phyloP scores from a whole-genome alignment of 106 monocot species.

The Cymbidium sinense region DNA sequence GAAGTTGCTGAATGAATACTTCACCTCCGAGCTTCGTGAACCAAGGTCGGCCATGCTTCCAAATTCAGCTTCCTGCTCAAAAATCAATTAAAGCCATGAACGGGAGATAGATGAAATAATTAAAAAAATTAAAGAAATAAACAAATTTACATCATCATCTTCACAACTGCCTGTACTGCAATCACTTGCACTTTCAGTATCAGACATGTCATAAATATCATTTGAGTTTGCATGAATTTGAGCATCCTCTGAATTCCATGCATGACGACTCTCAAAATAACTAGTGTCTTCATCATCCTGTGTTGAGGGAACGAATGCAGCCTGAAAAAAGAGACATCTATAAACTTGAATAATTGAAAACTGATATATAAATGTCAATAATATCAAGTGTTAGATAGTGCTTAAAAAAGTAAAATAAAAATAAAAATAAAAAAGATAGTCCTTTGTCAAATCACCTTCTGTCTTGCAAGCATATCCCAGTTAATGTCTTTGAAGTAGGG shows the following conservation, averaged over 20 bases:
- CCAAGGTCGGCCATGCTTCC: slow-evolving; percentile 66
- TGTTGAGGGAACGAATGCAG: slow-evolving; percentile 80
- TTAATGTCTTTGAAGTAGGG: slow-evolving; percentile 84
- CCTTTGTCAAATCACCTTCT: slow-evolving; percentile 50
- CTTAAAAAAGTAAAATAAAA: too few species aligned
- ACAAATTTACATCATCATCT: slow-evolving; percentile 61
- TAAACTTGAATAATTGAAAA: neutral
- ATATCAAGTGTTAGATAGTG: neutral
- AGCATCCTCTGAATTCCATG: slow-evolving; percentile 50
- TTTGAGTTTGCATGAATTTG: slow-evolving; percentile 15
- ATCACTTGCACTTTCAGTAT: slow-evolving; percentile 54
- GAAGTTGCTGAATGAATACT: slow-evolving; percentile 97
- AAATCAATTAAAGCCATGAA: slow-evolving; percentile 5
- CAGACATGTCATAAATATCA: slow-evolving; percentile 38
- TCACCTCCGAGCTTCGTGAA: slow-evolving; percentile 19
- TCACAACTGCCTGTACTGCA: slow-evolving; percentile 51
- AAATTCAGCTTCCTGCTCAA: slow-evolving; percentile 67
- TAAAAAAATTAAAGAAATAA: neutral
- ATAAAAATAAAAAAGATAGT: too few species aligned
- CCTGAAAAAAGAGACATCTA: slow-evolving; percentile 38
- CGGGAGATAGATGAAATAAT: neutral
- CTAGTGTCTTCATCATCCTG: slow-evolving; percentile 89
- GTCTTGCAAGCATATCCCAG: slow-evolving; percentile 88
- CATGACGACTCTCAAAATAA: slow-evolving; percentile 76
- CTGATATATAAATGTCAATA: neutral